Base-by-base conservation (phyloP, 345 rosid species). In the Populus nigra region DNA sequence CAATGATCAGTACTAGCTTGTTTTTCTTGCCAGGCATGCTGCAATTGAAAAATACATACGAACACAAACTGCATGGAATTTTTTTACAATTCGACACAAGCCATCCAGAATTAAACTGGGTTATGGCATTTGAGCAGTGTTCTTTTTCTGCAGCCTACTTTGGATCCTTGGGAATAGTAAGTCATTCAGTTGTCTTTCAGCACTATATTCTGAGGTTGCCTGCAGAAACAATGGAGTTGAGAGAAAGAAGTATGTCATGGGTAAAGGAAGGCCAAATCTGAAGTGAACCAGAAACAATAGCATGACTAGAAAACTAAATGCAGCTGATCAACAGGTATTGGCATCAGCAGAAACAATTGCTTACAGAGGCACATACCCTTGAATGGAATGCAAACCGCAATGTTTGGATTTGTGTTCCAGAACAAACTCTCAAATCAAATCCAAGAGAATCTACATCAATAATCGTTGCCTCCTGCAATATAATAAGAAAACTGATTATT, bases 141-240 rank as follows among this genome's bases (percentile, higher is more conserved):
- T 85, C 63, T 76, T 80, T 79, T 78, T 80, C 15, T 68, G 85
- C 31, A 72, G 73, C 81, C 73, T 82, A 17, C 76, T 83, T 16
- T 74, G 78, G 80, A 69, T 77, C 80, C 85, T 85, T 12, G 91
- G 92, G 82, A 93, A 91, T 62, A 96, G 76, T 33, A 96, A 73
- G 80, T 93, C 89, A 61, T 88, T 90, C 5, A 96, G 80, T 77
- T 90, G 94, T 81, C 84, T 86, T 87, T 93, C 97, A 3, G 97
- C 98, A 29, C 89, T 73, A n/a, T 86, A 81, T 83, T 82, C 95
- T 29, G 99, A 92, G 67, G 91, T 87, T 23, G 98, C 99, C 99
- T 92, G 93, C 76, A 86, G 66, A 72, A 55, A 70, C 31, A 39
- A 63, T 78, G 73, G 50, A 23, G 72, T 29, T 39, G 22, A 55